Evolutionary conservation across 2,329 filamentous ascomycete species (phyloP).

Genomic region (Scytalidium sp.): DNA sequence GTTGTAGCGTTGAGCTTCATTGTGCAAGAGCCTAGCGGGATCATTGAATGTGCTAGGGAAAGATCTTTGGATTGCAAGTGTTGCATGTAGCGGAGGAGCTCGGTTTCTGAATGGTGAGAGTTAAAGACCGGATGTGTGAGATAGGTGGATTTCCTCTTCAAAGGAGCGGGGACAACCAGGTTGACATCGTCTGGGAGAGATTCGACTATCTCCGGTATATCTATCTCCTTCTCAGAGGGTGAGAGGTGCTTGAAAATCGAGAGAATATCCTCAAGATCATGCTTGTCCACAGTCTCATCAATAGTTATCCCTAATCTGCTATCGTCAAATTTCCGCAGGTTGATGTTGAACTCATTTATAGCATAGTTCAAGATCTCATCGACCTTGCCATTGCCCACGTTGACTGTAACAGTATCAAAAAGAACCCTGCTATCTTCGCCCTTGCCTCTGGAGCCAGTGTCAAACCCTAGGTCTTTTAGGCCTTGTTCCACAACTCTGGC

Average conservation of each 20-base stretch:
- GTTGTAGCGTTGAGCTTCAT: conserved; percentile 97
- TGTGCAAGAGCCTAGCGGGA: conserved; percentile 92
- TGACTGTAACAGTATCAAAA: conserved; percentile 80
- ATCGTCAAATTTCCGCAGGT: conserved; percentile 60
- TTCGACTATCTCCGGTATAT: conserved; percentile 39
- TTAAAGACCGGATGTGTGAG: conserved; percentile 94
- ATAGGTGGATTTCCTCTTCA: conserved; percentile 72
- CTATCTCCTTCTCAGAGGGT: conserved; percentile 10
- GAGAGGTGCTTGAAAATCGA: conserved; percentile 46
- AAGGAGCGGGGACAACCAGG: conserved; percentile 47
- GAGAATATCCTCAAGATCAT: conserved; percentile 55
- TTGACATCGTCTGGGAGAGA: conserved; percentile 34
- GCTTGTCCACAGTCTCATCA: conserved; percentile 67
- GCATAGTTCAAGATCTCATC: conserved; percentile 47
- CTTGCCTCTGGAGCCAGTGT: conserved; percentile 57
- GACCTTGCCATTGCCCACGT: conserved; percentile 48
- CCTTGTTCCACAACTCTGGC: conserved; percentile 67
- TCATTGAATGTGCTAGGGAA: conserved; percentile 95
- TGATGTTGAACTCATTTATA: conserved; percentile 50
- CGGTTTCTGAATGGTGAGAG: conserved; percentile 90
- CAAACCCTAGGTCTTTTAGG: conserved; percentile 60
- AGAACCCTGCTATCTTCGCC: conserved; percentile 54
- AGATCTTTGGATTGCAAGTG: conserved; percentile 93
- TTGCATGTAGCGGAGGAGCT: conserved; percentile 89
- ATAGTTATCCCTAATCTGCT: conserved; percentile 69